A percentile compares a stretch with the other conserved stretches of the same genome.
These are phyloP conservation scores for Penicillium brasilianum DNA, from an alignment of 2,329 filamentous ascomycete genomes.

Conservation along the genomic window DNA sequence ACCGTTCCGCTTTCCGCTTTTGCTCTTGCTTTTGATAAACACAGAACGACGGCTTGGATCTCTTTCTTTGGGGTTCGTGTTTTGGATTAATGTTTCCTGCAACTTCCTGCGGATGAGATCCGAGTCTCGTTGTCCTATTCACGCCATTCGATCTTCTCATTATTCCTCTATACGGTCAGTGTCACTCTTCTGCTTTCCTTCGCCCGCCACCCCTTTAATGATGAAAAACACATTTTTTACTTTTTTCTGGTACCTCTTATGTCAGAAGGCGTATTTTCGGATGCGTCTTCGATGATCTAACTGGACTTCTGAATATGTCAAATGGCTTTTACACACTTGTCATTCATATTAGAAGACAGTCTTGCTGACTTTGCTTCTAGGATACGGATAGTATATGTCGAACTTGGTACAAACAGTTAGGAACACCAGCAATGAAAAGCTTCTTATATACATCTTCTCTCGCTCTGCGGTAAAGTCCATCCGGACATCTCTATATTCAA, in stretches of 20 bases:
- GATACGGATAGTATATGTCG: background rate
- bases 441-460: background rate
- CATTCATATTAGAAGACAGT: conserved; percentile 19
- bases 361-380: conserved; percentile 30
- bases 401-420: background rate
- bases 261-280: conserved; percentile 64
- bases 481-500: background rate
- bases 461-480: background rate
- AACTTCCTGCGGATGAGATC: background rate
- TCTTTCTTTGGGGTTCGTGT: conserved; percentile 11
- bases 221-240: conserved; percentile 73
- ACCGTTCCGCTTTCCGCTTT: conserved; percentile 9
- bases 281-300: conserved; percentile 74
- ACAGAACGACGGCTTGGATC: background rate
- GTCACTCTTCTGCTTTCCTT: conserved; percentile 38
- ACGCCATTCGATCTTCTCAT: background rate
- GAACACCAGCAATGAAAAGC: background rate
- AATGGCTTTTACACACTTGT: conserved; percentile 12
- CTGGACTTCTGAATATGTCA: conserved; percentile 74
- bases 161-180: conserved; percentile 34
- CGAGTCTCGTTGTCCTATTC: background rate
- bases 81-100: conserved; percentile 22
- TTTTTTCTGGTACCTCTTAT: conserved; percentile 98
- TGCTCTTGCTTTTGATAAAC: conserved; percentile 10
- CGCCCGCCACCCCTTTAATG: conserved; percentile 22